Conservation (phyloP, 108 stramenopile species). For the Chaetoceros tenuissimus region DNA sequence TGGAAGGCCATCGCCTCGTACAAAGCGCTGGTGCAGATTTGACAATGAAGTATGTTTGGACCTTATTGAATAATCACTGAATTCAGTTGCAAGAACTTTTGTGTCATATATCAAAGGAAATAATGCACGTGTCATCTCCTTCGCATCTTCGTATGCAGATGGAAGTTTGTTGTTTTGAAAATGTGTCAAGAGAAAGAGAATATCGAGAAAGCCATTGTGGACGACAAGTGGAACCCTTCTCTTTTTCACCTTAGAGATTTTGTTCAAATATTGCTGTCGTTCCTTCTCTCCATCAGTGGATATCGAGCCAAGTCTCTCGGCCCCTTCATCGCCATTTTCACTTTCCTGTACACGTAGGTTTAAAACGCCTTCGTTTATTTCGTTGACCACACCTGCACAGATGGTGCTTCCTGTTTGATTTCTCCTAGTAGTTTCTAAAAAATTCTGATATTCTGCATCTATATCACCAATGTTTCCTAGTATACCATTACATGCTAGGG, state of each 20-base stretch:
- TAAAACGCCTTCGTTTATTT: too few relatives aligned
- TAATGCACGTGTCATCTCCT: constrained; percentile 41
- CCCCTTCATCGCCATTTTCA: too few relatives aligned
- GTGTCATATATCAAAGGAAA: constrained; percentile 76
- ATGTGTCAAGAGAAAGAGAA: constrained; percentile 73
- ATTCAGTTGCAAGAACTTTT: constrained; percentile 58
- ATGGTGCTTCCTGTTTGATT: constrained; percentile 12
- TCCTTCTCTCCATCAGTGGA: neutral
- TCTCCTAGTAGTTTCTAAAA: constrained; percentile 10
- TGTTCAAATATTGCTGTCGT: too few relatives aligned
- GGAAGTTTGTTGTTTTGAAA: constrained; percentile 54
- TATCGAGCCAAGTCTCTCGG: neutral
- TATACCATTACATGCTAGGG: constrained; percentile 50
- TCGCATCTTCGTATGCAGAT: constrained; percentile 41
- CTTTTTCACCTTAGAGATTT: neutral
- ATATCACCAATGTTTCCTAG: neutral
- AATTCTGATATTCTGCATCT: neutral
- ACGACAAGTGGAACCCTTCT: constrained; percentile 62
- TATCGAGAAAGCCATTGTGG: constrained; percentile 81
- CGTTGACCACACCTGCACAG: constrained; percentile 5
- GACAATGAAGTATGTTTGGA: neutral
- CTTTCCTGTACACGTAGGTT: too few relatives aligned
- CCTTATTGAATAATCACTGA: constrained; percentile 11
- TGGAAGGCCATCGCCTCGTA: neutral
- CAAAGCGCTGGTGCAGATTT: neutral